Base-by-base conservation (phyloP, 1,284 basidiomycete species). In the Microbotryum scabiosae region DNA sequence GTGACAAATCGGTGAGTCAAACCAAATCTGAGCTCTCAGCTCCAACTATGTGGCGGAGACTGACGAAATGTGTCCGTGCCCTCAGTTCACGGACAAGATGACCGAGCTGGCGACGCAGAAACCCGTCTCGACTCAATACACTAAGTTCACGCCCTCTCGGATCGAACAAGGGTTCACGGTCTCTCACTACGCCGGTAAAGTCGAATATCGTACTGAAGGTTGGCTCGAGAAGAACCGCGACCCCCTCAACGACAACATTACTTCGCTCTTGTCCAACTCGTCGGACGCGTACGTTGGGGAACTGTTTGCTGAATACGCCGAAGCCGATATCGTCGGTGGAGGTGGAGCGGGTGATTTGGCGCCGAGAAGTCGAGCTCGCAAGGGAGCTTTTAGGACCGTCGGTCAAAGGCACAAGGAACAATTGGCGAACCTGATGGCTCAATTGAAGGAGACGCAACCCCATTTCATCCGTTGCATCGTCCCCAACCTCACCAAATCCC, bases 161-260 rank as follows among this genome's bases (percentile, higher is more conserved):
- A 96, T 97, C 73, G 87, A 90, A 51, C 87, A 66, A 72, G 94
- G 96, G 16, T 99, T 99, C 78, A 85, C 92, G 64, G 83, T 99
- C 61, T 85, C 90, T 68, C 96, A 99, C 75, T 98, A 98, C 73
- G 96, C 96, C 0, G 96, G 92, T 53, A 87, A 86, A 64, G 96
- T 99, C 71, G 93, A 97, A 73, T 99, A 99, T 72, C 82, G 87
- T 51, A 97, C 94, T 1, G 86, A 92, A 46, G 89, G 91, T 10
- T 99, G 96, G 96, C 79, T 99, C 64, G 92, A 96, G 79, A 98
- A 98, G 84, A 99, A 99, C 81, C 97, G 97, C 77, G 96, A 99
- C 72, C 96, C 96, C 0, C 79, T 99, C 66, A 97, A 98, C 75
- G 93, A 97, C 74, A 94, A 97, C 73, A 81, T 98, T 47, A 90